Conservation (phyloP, 805 yeast genomes). For the Wickerhamiella slavikovae region DNA sequence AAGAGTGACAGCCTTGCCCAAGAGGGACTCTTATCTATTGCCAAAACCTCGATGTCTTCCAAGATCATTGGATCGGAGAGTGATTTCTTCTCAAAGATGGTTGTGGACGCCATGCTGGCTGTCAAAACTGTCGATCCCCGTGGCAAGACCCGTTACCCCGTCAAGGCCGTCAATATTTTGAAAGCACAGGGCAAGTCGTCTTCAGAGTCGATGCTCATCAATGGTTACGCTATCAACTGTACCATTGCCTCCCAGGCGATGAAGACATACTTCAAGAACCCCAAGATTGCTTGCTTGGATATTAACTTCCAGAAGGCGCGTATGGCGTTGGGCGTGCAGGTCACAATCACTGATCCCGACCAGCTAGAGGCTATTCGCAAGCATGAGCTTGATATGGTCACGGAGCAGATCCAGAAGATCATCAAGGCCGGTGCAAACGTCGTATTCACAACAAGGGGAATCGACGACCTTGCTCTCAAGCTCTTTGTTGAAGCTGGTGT, state of each 20-base stretch:
- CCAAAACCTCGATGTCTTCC: constrained; percentile 92
- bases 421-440: constrained; percentile 83
- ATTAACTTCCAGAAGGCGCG: constrained; percentile 86
- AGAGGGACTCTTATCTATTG: constrained; percentile 72
- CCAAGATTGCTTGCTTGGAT: constrained; percentile 76
- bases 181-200: constrained; percentile 95
- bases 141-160: constrained; percentile 65
- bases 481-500: constrained; percentile 80
- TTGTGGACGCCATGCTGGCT: constrained; percentile 86
- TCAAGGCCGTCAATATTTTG: constrained; percentile 85
- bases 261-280: constrained; percentile 46
- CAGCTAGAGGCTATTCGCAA: constrained; percentile 82
- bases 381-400: constrained; percentile 68
- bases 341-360: constrained; percentile 92
- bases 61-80: constrained; percentile 90
- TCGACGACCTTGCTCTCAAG: constrained; percentile 79
- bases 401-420: constrained; percentile 67
- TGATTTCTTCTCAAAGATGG: constrained; percentile 74
- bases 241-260: constrained; percentile 96
- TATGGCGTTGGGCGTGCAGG: constrained; percentile 97
- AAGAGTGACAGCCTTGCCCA: constrained; percentile 63
- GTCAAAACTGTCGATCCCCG: constrained; percentile 77
- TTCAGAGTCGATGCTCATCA: constrained; percentile 61
- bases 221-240: constrained; percentile 93
- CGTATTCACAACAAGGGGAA: constrained; percentile 81